Evolutionary conservation across 352 stramenopile genomes (phyloP).

Genomic region (Plasmopara muralis): DNA sequence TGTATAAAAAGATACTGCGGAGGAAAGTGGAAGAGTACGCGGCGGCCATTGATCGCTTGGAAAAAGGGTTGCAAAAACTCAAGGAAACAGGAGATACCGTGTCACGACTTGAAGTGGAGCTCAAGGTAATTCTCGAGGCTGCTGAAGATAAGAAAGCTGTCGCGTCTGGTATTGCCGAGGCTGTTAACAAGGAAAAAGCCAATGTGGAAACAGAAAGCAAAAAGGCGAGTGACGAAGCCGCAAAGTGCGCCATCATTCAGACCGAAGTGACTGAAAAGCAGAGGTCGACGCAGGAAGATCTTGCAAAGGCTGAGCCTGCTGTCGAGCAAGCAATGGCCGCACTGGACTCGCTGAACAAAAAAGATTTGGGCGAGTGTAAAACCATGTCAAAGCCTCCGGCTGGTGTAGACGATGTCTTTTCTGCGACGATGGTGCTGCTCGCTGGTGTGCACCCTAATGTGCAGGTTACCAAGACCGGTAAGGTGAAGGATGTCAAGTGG

Average conservation of each 20-base stretch:
- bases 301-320: conserved; percentile 92
- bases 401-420: conserved; percentile 94
- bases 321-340: conserved; percentile 94
- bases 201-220: conserved; percentile 94
- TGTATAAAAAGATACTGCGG: conserved; percentile 91
- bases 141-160: conserved; percentile 94
- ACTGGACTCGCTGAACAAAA: conserved; percentile 94
- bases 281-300: conserved; percentile 79
- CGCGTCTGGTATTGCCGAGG: conserved; percentile 91
- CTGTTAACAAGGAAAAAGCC: conserved; percentile 93
- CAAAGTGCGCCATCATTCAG: conserved; percentile 92
- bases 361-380: conserved; percentile 95
- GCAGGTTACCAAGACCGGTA: conserved; percentile 90
- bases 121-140: conserved; percentile 94
- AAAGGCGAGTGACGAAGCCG: conserved; percentile 88
- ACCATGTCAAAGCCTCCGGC: conserved; percentile 93
- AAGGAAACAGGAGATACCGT: conserved; percentile 91
- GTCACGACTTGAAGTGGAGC: conserved; percentile 88
- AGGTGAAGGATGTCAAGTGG: conserved; percentile 95
- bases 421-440: conserved; percentile 89
- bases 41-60: conserved; percentile 84
- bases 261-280: conserved; percentile 92
- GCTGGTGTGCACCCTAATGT: conserved; percentile 93
- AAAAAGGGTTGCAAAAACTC: conserved; percentile 91
- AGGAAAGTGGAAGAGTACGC: conserved; percentile 90